Conservation (phyloP, 2,329 filamentous ascomycete genomes). For the Aureobasidium sp. region DNA sequence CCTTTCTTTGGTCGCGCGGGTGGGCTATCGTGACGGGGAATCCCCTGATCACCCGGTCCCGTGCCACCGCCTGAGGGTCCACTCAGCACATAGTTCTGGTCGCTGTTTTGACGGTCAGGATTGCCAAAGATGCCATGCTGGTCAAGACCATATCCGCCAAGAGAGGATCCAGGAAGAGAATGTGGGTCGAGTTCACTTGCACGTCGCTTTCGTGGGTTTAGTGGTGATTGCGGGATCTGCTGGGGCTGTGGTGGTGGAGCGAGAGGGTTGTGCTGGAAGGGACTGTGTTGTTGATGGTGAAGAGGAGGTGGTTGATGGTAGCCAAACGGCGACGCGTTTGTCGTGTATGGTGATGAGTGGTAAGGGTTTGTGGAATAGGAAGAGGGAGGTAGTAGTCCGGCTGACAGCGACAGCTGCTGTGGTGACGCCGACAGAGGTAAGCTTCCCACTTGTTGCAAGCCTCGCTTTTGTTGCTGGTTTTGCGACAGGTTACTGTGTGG, state of each 20-base stretch:
- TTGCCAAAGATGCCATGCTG: conserved; percentile 20
- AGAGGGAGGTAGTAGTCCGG: conserved; percentile 10
- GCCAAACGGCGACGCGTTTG: conserved; percentile 24
- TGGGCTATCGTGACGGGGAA: conserved; percentile 6
- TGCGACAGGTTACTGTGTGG: conserved; percentile 9
- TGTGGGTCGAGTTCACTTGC: conserved; percentile 28
- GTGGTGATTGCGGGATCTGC: conserved; percentile 28
- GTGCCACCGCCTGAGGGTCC: not conserved
- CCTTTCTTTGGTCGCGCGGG: conserved; percentile 64
- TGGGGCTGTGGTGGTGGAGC: conserved; percentile 27
- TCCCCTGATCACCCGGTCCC: not conserved
- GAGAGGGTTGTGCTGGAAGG: conserved; percentile 37
- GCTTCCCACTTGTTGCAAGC: conserved; percentile 12
- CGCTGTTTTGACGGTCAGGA: conserved; percentile 13
- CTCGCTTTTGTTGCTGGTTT: conserved; percentile 14
- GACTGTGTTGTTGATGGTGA: conserved; percentile 28
- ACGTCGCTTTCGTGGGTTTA: conserved; percentile 31
- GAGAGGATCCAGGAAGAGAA: conserved; percentile 25
- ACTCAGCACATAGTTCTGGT: conserved; percentile 8
- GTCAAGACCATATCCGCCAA: conserved; percentile 25
- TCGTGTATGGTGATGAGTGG: conserved; percentile 34
- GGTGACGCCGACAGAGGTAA: conserved; percentile 7
- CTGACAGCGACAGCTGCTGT: conserved; percentile 9
- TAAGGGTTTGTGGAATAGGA: conserved; percentile 15
- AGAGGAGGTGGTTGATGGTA: conserved; percentile 18